Percentiles rank a stretch among this genome's conserved stretches.
phyloP scores from a whole-genome alignment of 148 eudicot species.

The Drosera capensis region DNA sequence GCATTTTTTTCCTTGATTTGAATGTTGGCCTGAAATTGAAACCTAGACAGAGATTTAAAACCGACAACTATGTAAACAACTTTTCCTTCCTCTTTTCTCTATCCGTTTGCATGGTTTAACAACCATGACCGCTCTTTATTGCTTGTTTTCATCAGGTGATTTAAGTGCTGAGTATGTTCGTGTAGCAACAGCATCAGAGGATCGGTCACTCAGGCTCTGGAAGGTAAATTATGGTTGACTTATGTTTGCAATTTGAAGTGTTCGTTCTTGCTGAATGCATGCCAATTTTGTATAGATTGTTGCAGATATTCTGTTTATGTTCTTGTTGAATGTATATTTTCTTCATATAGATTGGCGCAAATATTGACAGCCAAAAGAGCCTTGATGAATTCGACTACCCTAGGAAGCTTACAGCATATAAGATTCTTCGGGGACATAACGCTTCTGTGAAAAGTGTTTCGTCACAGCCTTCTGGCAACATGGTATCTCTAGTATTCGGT shows the following conservation, averaged over 20 bases:
- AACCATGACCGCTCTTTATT: neutral
- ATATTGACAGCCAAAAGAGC: neutral
- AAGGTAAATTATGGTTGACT: conserved; percentile 40
- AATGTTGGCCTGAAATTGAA: no score
- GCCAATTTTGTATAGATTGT: no score
- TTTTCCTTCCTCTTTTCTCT: neutral
- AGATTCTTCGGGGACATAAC: conserved; percentile 67
- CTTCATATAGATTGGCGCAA: conserved; percentile 34
- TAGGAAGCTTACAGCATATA: conserved; percentile 38
- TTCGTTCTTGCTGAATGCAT: neutral
- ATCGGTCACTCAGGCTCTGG: conserved; percentile 76
- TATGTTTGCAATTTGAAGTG: neutral
- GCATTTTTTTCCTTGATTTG: no score
- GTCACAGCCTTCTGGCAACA: conserved; percentile 57
- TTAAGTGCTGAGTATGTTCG: conserved; percentile 19
- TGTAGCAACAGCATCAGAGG: conserved; percentile 83
- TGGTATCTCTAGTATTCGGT: conserved; percentile 29
- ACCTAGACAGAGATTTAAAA: neutral
- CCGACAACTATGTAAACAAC: neutral
- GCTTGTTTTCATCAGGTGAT: conserved; percentile 13
- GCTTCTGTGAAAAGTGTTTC: conserved; percentile 72
- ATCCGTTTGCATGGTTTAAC: no score
- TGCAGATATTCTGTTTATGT: no score
- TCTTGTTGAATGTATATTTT: conserved; percentile 1
- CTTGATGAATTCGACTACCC: conserved; percentile 14